Evolutionary conservation across 1,284 basidiomycete species (phyloP).

Genomic region (Cryptococcus sp.): DNA sequence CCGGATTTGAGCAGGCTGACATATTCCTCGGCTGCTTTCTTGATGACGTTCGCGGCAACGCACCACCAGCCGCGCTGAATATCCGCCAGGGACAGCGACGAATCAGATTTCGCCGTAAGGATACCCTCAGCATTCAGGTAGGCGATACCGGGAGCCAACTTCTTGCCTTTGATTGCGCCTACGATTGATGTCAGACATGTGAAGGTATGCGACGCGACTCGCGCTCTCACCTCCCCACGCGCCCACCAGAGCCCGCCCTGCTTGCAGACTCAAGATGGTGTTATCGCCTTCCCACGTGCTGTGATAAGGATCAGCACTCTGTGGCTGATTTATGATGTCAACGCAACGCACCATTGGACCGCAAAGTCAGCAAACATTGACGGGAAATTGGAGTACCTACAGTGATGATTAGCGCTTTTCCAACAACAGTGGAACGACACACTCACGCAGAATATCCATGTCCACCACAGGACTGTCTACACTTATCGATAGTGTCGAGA

Average conservation of each 20-base stretch:
- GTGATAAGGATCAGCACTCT: not conserved
- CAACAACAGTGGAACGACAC: not conserved
- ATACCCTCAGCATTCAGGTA: constrained; percentile 57
- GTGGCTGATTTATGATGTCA: not conserved
- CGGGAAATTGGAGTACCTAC: constrained; percentile 59
- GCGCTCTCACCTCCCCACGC: constrained; percentile 53
- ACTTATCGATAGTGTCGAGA: constrained; percentile 61
- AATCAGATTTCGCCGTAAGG: constrained; percentile 55
- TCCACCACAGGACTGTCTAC: constrained; percentile 60
- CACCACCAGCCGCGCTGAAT: constrained; percentile 58
- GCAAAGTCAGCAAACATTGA: constrained; percentile 60
- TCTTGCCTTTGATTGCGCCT: constrained; percentile 56
- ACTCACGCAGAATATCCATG: constrained; percentile 60
- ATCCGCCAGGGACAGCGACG: constrained; percentile 55
- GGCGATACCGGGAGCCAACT: constrained; percentile 55
- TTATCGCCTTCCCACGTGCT: constrained; percentile 62
- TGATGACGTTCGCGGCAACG: constrained; percentile 59
- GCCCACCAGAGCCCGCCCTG: constrained; percentile 58
- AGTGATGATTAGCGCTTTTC: constrained; percentile 3
- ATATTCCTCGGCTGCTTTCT: constrained; percentile 59
- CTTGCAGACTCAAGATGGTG: constrained; percentile 59
- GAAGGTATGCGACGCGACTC: not conserved
- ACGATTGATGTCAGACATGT: not conserved
- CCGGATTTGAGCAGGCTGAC: constrained; percentile 53
- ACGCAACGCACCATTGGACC: constrained; percentile 54